Evolutionary conservation across 2,329 filamentous ascomycete species (phyloP).

Genomic region (Colletotrichum sp.): DNA sequence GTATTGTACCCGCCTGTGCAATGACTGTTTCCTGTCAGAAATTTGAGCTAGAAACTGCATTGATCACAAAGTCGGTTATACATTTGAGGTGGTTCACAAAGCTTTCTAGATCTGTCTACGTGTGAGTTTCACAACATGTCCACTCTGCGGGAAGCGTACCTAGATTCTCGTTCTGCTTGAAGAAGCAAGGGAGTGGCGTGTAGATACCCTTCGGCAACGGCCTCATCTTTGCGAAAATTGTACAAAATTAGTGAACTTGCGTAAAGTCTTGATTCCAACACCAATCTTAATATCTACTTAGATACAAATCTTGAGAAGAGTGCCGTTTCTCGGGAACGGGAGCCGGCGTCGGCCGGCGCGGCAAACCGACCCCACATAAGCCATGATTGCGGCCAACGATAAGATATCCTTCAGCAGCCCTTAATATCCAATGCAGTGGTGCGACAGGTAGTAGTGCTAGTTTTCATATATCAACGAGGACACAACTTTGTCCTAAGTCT

Average conservation of each 20-base stretch:
- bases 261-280: too few species aligned
- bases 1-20: not conserved
- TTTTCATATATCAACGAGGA: not conserved
- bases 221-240: not conserved
- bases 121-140: not conserved
- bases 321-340: not conserved
- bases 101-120: not conserved
- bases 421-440: not conserved
- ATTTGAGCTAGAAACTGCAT: too few species aligned
- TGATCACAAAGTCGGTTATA: too few species aligned
- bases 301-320: not conserved
- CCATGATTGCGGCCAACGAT: not conserved
- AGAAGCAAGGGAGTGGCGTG: not conserved
- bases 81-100: not conserved
- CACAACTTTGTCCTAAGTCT: not conserved
- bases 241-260: not conserved
- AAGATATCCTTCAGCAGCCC: not conserved
- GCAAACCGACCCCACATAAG: not conserved
- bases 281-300: too few species aligned
- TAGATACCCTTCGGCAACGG: not conserved
- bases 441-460: not conserved
- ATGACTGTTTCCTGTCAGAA: not conserved
- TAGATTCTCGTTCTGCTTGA: not conserved
- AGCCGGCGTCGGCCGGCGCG: not conserved
- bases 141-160: not conserved